These are phyloP conservation scores for Ehretia macrophylla DNA, from an alignment of 257 asterid genomes.

Conservation along the genomic window DNA sequence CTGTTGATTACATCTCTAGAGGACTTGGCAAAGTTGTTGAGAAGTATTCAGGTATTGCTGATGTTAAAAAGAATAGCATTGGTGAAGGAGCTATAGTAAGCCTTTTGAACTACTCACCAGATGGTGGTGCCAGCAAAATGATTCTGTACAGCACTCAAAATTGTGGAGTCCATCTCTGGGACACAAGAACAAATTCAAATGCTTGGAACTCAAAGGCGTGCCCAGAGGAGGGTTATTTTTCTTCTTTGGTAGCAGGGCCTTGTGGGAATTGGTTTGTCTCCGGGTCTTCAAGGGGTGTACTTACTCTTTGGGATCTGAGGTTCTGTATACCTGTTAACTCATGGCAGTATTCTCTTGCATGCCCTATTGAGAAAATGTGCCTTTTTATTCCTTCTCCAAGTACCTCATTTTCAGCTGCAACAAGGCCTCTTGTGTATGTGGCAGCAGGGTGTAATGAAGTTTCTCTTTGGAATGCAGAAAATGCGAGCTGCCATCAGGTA, in stretches of 20 bases:
- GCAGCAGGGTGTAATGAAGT: slow-evolving; percentile 98
- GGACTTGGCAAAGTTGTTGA: slow-evolving; percentile 94
- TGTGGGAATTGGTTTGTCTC: slow-evolving; percentile 98
- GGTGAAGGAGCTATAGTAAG: slow-evolving; percentile 88
- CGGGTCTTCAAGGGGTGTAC: slow-evolving; percentile 97
- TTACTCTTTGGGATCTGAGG: slow-evolving; percentile 97
- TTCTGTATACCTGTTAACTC: slow-evolving; percentile 93
- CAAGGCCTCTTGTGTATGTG: slow-evolving; percentile 93
- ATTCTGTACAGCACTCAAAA: slow-evolving; percentile 82
- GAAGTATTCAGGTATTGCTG: slow-evolving; percentile 90
- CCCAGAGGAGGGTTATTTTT: slow-evolving; percentile 86
- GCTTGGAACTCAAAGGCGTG: slow-evolving; percentile 76
- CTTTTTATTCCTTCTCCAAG: slow-evolving; percentile 87
- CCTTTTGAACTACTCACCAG: slow-evolving; percentile 79
- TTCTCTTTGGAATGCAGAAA: slow-evolving; percentile 98
- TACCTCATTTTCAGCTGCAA: slow-evolving; percentile 69
- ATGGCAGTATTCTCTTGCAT: slow-evolving; percentile 80
- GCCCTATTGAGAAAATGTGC: slow-evolving; percentile 90
- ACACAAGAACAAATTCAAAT: slow-evolving; percentile 65
- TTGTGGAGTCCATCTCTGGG: slow-evolving; percentile 93
- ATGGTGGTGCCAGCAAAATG: slow-evolving; percentile 63
- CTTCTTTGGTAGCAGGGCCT: slow-evolving; percentile 88
- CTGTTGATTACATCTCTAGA: slow-evolving; percentile 88
- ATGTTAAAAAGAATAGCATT: slow-evolving; percentile 52
- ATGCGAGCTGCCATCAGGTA: slow-evolving; percentile 99